Evolutionary conservation across 345 rosid genomes (phyloP), one percentile per base, ranked within the genome.

Genomic region (Ceriops tagal): DNA sequence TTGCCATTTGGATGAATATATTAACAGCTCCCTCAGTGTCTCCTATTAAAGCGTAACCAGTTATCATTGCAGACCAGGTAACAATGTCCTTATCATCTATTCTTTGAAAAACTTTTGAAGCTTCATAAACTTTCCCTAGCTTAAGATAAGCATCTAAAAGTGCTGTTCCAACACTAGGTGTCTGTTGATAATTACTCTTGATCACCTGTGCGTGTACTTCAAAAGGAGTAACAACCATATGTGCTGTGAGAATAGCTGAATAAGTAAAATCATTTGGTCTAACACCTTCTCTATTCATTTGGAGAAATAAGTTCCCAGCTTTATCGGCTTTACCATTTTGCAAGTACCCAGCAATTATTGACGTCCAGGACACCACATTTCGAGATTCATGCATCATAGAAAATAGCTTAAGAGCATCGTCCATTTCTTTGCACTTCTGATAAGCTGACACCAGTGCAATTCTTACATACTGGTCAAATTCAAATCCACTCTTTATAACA

Each of bases 31-130:
- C 82, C 71, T 81, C 97, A 19, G 84, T 82, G 73, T 91, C 87
- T 71, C 92, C 93, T 3, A 34, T 75, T 70, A 84, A 92, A 68
- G 96, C 92, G 77, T 86, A 88, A 53, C 93, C 92, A 66, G 88
- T 83, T 71, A 89, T 71, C 91, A 93, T 80, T 5, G 96, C 98
- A 13, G 98, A 93, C 97, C 98, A 93, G 60, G 98, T 88, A 46
- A 93, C 90, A 56, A 88, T 81, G 65, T 93, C 98, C 73, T 85
- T 89, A 68, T 85, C 90, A 39, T 76, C 81, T 56, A 89, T 87
- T 60, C 73, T 55, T 28, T 75, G 66, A 61, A 89, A 93, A 70
- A 82, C 85, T 72, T 73, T 81, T 20, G 82, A 80, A 74, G 96
- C 97, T 66, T 85, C 88, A 6, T 79, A 76, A 26, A 85, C 37